Conservation (phyloP, 1,284 basidiomycete genomes). For the Trichosporon sp. region DNA sequence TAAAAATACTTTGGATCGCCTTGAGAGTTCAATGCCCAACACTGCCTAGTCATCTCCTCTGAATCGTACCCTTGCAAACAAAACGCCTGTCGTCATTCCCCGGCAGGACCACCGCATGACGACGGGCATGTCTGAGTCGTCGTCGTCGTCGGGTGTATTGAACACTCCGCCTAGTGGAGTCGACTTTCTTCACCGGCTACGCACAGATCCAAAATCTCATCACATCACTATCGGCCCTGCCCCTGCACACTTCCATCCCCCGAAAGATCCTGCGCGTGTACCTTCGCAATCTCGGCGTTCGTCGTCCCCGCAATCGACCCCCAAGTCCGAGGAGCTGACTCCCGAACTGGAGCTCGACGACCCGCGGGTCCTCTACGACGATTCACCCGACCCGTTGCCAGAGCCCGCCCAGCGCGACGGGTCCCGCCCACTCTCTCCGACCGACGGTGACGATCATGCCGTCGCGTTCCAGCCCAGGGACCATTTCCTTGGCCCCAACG, state of each 20-base stretch:
- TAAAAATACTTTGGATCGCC: background rate
- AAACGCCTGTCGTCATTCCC: background rate
- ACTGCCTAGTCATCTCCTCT: background rate
- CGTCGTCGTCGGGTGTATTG: slow-evolving; percentile 1
- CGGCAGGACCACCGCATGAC: slow-evolving; percentile 1
- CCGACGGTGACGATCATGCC: background rate
- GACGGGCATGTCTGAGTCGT: slow-evolving; percentile 3
- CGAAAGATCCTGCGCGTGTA: background rate
- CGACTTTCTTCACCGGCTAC: slow-evolving; percentile 7
- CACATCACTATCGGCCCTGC: slow-evolving; percentile 8
- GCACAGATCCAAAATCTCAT: slow-evolving; percentile 13
- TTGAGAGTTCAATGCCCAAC: background rate
- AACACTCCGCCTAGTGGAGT: background rate
- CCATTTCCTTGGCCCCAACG: background rate
- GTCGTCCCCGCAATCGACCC: background rate
- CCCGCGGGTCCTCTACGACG: background rate
- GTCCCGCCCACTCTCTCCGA: background rate
- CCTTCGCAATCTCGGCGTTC: background rate
- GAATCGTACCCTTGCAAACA: background rate
- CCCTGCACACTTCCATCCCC: background rate
- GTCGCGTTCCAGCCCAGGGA: background rate
- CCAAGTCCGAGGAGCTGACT: background rate
- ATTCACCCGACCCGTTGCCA: background rate
- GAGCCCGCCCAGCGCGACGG: background rate
- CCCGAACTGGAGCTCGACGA: background rate